Conservation (phyloP, 306 rosid species). For the Quercus bicolor region DNA sequence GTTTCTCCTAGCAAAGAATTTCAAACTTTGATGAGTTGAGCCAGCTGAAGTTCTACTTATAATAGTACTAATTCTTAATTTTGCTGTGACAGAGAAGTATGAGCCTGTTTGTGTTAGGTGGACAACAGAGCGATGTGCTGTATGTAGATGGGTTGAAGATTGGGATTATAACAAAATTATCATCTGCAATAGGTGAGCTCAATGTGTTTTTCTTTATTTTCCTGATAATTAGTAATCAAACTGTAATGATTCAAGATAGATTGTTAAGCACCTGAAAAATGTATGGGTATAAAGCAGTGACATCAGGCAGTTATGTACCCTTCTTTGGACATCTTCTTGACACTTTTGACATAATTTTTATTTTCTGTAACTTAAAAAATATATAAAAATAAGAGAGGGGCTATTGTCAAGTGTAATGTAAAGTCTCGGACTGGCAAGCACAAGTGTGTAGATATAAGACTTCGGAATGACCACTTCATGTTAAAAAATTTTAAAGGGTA, state of each 20-base stretch:
- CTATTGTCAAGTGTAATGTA: neutral
- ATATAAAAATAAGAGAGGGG: too few relatives aligned
- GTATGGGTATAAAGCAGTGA: neutral
- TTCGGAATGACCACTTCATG: too few relatives aligned
- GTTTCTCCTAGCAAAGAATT: slow-evolving; percentile 11
- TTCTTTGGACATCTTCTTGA: too few relatives aligned
- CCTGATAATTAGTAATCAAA: neutral
- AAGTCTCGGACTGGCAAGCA: too few relatives aligned
- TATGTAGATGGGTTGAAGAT: slow-evolving; percentile 99
- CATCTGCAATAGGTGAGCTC: slow-evolving; percentile 83
- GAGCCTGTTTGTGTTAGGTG: slow-evolving; percentile 93
- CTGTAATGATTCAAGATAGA: neutral
- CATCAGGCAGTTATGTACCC: too few relatives aligned
- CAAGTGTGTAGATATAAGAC: too few relatives aligned
- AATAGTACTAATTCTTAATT: slow-evolving; percentile 17
- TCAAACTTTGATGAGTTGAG: slow-evolving; percentile 13
- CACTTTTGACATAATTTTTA: too few relatives aligned
- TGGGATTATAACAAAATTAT: slow-evolving; percentile 99
- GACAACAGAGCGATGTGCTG: slow-evolving; percentile 99
- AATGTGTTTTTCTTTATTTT: slow-evolving; percentile 4
- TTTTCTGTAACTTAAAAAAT: too few relatives aligned
- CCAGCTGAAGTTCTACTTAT: slow-evolving; percentile 19
- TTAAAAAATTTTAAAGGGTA: too few relatives aligned
- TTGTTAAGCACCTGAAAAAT: neutral
- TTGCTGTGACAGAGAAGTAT: slow-evolving; percentile 68